Evolutionary conservation across 2,329 filamentous ascomycete species (phyloP).

Genomic region (Blastomyces emzantsi): DNA sequence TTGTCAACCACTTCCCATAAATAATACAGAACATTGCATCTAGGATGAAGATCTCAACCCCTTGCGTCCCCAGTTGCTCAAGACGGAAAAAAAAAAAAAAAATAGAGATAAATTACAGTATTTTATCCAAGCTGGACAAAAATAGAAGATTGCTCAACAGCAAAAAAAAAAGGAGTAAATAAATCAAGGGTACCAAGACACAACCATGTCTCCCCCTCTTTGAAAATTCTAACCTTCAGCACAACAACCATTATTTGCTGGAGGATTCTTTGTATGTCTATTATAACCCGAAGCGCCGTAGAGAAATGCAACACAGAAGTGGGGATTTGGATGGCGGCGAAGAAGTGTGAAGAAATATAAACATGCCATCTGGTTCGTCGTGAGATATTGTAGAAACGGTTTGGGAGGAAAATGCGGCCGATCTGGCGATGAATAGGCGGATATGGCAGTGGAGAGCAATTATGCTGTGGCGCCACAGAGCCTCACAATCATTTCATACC

Average conservation of each 20-base stretch:
- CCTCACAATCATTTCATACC: slow-evolving; percentile 30
- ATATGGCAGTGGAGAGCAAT: neutral
- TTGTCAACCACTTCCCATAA: neutral
- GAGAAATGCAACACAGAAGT: neutral
- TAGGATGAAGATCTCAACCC: neutral
- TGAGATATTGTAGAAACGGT: neutral
- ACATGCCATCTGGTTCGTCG: neutral
- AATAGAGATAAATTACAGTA: neutral
- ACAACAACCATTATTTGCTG: neutral
- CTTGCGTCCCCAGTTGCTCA: neutral
- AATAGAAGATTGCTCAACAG: neutral
- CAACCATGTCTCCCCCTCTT: neutral
- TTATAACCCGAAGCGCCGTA: neutral
- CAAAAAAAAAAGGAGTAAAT: neutral
- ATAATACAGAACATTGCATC: neutral
- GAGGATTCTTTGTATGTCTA: neutral
- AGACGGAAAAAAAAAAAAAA: neutral
- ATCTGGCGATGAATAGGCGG: neutral
- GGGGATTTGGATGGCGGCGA: neutral
- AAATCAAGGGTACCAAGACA: neutral
- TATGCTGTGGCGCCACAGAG: slow-evolving; percentile 29
- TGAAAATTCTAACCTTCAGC: neutral
- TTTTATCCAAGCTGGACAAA: neutral
- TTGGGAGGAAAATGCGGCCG: neutral
- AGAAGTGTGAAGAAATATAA: neutral